Base-by-base conservation (phyloP, 2,329 filamentous ascomycete genomes). In the Penicillium sp. region DNA sequence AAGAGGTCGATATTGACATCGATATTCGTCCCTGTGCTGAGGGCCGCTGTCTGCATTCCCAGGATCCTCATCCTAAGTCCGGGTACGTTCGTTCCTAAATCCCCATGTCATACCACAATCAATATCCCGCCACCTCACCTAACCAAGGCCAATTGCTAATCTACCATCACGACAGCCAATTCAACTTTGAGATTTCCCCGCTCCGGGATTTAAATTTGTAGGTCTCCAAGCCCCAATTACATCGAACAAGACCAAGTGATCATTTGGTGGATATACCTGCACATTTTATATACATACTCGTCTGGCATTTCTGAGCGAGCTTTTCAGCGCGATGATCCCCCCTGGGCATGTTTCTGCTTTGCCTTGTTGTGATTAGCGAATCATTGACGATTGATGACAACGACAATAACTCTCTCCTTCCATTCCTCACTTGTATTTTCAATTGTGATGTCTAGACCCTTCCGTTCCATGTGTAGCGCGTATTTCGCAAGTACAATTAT, bases 1-100 rank as follows among this genome's bases (percentile, higher is more conserved):
- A 69, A 53, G 66, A 65, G 34, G 59, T 82, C 56, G 72, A 81
- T 70, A 67, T 82, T 43, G 77, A 81, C 36, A 56, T 64, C 51
- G 79, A 82, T 64, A 64, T 79, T 10, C 59, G 59, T 16, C 65
- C 67, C 26, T 78, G 76, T 68, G 75, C 75, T 5, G 69, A 60
- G 36, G 75, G 74, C 7, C 54, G 51, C 14, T 78, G 76, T 60
- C 38, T 41, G n/a, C 62, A 65, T 35, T 26, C 36, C 13, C 27
- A n/a, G 9, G n/a, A 46, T n/a, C 14, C 38, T 11, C 36, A 26
- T 9, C 30, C 36, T 6, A n/a, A 23, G 13, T 48, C 39, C 13
- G 16, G 16, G 46, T 48, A 41, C 11, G 46, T 19, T 14, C 10
- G 8, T 40, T 18, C 27, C 16, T 13, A 9, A 26, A 43, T 7